Conservation (phyloP, 1,139 yeast species). For the Zygosaccharomyces pseudobailii region DNA sequence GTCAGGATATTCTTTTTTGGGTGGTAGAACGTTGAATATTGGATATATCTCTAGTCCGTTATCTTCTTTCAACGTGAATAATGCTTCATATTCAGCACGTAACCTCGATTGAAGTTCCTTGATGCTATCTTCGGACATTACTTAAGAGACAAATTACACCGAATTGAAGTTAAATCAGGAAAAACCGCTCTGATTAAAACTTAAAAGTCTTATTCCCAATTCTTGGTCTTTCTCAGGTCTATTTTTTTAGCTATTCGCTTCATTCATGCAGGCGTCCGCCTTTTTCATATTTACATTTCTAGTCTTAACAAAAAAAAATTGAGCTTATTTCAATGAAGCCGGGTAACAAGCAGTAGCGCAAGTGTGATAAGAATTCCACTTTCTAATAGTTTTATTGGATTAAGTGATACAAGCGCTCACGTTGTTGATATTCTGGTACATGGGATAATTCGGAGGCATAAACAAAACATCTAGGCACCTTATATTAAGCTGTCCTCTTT, state of each 20-base stretch:
- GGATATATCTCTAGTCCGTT: constrained; percentile 42
- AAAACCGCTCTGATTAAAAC: background rate
- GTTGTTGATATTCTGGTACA: too few relatives aligned
- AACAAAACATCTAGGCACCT: too few relatives aligned
- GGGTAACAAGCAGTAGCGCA: background rate
- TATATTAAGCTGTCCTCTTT: too few relatives aligned
- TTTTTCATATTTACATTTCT: background rate
- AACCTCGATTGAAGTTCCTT: constrained; percentile 17
- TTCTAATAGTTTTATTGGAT: too few relatives aligned
- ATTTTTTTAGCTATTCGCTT: background rate
- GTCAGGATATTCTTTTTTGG: constrained; percentile 56
- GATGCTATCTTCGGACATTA: constrained; percentile 12
- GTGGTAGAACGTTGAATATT: constrained; percentile 51
- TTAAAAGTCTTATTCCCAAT: background rate
- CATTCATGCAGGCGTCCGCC: background rate
- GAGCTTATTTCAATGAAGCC: background rate
- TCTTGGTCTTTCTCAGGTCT: background rate
- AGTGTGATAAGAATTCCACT: too few relatives aligned
- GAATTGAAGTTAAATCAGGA: background rate
- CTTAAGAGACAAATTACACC: background rate
- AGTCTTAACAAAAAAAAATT: background rate
- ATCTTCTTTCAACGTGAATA: constrained; percentile 45
- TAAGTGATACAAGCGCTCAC: too few relatives aligned
- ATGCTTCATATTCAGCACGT: constrained; percentile 23
- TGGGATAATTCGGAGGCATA: too few relatives aligned